phyloP scores from a whole-genome alignment of 179 eudicot genomes.

The Pouteria campechiana region DNA sequence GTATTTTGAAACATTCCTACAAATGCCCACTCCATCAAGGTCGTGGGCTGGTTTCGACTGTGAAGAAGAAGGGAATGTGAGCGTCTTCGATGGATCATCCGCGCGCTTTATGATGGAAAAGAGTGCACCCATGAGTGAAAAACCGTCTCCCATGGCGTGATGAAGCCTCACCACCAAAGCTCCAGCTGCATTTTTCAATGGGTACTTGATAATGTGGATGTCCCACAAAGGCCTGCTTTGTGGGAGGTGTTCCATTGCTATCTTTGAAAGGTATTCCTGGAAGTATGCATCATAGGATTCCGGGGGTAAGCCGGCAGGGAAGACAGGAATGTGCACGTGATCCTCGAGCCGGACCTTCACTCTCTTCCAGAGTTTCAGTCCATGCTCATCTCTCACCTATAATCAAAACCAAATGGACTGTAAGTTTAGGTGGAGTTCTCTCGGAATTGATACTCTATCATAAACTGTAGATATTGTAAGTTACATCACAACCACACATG shows the following conservation, averaged over 20 bases:
- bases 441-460: no score
- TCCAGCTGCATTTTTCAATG: constrained; percentile 53
- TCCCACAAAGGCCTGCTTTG: constrained; percentile 70
- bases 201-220: constrained; percentile 47
- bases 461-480: no score
- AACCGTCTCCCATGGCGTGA: constrained; percentile 80
- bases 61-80: constrained; percentile 55
- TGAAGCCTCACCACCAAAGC: constrained; percentile 58
- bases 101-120: constrained; percentile 65
- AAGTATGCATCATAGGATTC: constrained; percentile 33
- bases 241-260: constrained; percentile 43
- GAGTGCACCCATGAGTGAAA: constrained; percentile 76
- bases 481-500: no score
- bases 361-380: constrained; percentile 55
- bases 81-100: constrained; percentile 50
- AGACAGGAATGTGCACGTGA: constrained; percentile 38
- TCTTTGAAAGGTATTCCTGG: constrained; percentile 40
- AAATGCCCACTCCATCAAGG: background rate
- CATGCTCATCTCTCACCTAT: constrained; percentile 47
- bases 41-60: constrained; percentile 8
- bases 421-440: no score
- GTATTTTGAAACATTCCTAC: constrained; percentile 10
- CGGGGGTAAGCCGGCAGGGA: constrained; percentile 20
- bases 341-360: constrained; percentile 51
- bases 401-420: no score